Evolutionary conservation across 441 rosid genomes (phyloP), one percentile per base, ranked within the genome.

Genomic region (Erodium trifolium): DNA sequence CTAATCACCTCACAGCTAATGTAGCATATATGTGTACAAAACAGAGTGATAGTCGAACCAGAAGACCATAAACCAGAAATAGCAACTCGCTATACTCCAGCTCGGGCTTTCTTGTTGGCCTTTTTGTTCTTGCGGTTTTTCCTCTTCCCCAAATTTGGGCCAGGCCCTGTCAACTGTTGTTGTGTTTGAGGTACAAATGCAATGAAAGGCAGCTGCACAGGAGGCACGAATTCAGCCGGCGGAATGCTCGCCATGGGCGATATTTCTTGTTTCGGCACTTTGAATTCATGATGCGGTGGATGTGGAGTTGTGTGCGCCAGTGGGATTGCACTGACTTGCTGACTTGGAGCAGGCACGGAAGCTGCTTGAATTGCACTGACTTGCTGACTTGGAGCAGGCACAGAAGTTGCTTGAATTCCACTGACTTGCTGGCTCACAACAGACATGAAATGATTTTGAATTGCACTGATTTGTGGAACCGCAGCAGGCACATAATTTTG

Each of bases 51-150:
- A 23, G 2, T 39, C 45, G 59, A 7, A 29, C 0, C 17, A 39
- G 29, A 41, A 23, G 18, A 14, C 39, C 9, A 5, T 43, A 37
- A 57, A 49, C 13, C 3, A 1, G 0, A 51, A 68, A 71, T 19
- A 10, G 68, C 60, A 67, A 72, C 84, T 77, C 75, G 80, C 79
- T 35, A 65, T 39, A 72, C 23, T 47, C 70, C 66, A 45, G n/a
- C 65, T 41, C 73, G 65, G 65, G 66, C 53, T 75, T 72, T 81
- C 77, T 84, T 80, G 66, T 67, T 82, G 19, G 77, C 71, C 67
- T 72, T 78, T 70, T 70, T 76, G 57, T 68, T 70, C 67, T 64
- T 76, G 0, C 68, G 68, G 55, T 67, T 71, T 69, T 65, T 77
- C 62, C 64, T 82, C 62, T 47, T 3, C 16, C n/a, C 34, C 71